These are phyloP conservation scores for Arxiozyma bovina DNA, from an alignment of 1,139 yeast genomes.

Conservation along the genomic window DNA sequence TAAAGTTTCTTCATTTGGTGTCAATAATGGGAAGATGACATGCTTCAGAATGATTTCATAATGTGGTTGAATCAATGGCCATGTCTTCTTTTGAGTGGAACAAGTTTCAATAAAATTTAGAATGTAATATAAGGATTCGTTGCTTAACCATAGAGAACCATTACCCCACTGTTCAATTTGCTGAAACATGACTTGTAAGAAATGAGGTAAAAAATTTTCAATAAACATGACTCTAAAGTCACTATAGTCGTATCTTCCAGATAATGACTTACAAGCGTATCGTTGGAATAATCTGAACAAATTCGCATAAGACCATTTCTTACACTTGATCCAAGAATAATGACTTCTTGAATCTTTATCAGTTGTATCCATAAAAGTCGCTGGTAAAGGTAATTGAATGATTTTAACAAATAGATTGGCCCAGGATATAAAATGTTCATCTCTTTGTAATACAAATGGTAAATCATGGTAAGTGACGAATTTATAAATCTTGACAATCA, in stretches of 20 bases:
- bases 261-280: constrained; percentile 50
- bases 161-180: constrained; percentile 70
- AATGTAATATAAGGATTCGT: constrained; percentile 56
- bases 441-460: constrained; percentile 58
- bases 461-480: constrained; percentile 73
- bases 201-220: constrained; percentile 60
- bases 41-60: constrained; percentile 56
- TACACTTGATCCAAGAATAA: constrained; percentile 63
- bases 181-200: constrained; percentile 52
- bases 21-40: constrained; percentile 68
- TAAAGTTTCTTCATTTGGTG: constrained; percentile 60
- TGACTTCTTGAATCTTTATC: constrained; percentile 42
- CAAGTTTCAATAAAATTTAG: constrained; percentile 65
- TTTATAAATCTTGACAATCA: constrained; percentile 71
- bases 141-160: constrained; percentile 58
- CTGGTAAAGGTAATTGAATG: constrained; percentile 53
- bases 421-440: constrained; percentile 59
- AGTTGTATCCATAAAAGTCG: constrained; percentile 35
- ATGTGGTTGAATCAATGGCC: constrained; percentile 66
- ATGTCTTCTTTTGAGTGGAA: constrained; percentile 56
- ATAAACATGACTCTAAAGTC: constrained; percentile 43
- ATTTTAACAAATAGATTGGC: constrained; percentile 67
- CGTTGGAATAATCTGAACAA: constrained; percentile 64
- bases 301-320: constrained; percentile 87
- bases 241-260: constrained; percentile 44